phyloP scores from a whole-genome alignment of 108 stramenopile genomes.

The Tribonema minus region DNA sequence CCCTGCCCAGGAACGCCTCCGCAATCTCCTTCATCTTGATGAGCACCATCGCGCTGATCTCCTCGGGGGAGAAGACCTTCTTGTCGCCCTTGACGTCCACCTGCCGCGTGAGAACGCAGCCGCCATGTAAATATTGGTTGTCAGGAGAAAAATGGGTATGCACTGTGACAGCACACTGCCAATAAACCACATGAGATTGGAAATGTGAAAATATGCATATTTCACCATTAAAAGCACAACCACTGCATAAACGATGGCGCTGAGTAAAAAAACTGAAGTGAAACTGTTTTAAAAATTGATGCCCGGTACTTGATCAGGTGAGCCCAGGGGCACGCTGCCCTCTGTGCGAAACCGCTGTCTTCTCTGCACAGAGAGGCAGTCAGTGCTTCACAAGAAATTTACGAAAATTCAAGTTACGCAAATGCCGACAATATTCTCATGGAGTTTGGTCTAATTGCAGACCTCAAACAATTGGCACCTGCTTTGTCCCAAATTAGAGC shows the following conservation, averaged over 20 bases:
- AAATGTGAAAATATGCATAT: not conserved
- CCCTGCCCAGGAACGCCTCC: conserved; percentile 77
- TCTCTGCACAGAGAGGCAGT: not conserved
- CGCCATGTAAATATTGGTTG: not conserved
- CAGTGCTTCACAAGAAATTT: not conserved
- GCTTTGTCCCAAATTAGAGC: not conserved
- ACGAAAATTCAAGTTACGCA: not conserved
- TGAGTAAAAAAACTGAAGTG: not conserved
- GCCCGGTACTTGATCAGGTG: not conserved
- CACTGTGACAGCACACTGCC: not conserved
- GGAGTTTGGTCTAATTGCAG: not conserved
- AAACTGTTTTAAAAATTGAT: not conserved
- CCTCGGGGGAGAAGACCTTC: conserved; percentile 80
- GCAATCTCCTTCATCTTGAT: conserved; percentile 87
- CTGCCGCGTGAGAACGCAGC: not conserved
- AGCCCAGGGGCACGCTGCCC: not conserved
- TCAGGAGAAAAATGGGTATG: too few species aligned
- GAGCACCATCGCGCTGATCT: conserved; percentile 89
- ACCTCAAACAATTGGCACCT: not conserved
- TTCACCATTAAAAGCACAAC: not conserved
- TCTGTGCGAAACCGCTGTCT: not conserved
- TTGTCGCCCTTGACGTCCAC: conserved; percentile 59
- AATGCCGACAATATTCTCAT: not conserved
- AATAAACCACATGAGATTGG: not conserved
- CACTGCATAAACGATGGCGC: too few species aligned